phyloP scores from a whole-genome alignment of 768 basidiomycete genomes.

The Fistulinella prunicolor region DNA sequence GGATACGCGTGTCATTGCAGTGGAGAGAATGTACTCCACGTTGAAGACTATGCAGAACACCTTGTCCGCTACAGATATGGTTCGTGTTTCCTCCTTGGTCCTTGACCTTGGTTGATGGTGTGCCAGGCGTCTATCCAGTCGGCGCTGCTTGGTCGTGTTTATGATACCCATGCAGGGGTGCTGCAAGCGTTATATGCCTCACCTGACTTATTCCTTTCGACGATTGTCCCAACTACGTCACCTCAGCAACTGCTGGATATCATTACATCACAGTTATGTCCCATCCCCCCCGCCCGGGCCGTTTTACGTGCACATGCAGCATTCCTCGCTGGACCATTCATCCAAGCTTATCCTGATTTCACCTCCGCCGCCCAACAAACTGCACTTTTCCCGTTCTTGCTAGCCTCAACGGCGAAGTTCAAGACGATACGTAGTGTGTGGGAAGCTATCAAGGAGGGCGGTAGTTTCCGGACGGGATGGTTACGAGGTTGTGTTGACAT shows the following conservation, averaged over 20 bases:
- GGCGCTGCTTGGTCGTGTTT: conserved; percentile 64
- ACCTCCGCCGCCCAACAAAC: conserved; percentile 42
- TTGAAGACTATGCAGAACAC: conserved; percentile 20
- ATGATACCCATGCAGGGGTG: conserved; percentile 61
- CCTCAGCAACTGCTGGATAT: conserved; percentile 24
- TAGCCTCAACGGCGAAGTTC: conserved; percentile 70
- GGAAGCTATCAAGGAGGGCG: conserved; percentile 54
- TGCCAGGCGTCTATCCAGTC: conserved; percentile 54
- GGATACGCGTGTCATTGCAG: conserved; percentile 55
- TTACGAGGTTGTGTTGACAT: conserved; percentile 53
- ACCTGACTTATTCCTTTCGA: conserved; percentile 44
- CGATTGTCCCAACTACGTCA: conserved; percentile 14
- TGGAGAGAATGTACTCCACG: conserved; percentile 51
- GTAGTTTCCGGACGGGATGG: conserved; percentile 36
- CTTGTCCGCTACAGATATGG: conserved; percentile 38
- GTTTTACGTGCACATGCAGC: conserved; percentile 53
- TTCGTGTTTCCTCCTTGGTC: neutral
- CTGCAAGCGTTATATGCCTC: conserved; percentile 65
- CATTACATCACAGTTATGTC: conserved; percentile 24
- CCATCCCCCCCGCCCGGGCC: conserved; percentile 47
- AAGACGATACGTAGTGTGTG: conserved; percentile 67
- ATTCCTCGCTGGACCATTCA: conserved; percentile 54
- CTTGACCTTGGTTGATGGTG: conserved; percentile 3
- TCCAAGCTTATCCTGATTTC: conserved; percentile 26
- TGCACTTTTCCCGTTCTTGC: conserved; percentile 68